Conservation (phyloP, 768 basidiomycete genomes). For the Gloeopeniophorella convolvens region DNA sequence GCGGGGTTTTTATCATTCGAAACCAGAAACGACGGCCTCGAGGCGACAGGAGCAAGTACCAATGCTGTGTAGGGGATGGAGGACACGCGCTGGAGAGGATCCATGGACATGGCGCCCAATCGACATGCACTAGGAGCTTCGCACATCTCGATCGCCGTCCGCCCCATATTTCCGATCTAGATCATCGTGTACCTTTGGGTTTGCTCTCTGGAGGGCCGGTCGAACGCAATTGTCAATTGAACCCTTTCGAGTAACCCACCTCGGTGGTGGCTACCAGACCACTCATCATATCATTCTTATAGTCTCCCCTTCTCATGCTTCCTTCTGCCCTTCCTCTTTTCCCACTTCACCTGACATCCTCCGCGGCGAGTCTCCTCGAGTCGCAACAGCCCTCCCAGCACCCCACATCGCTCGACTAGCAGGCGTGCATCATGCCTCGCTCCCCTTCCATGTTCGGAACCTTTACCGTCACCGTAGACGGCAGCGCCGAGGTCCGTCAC, state of each 20-base stretch:
- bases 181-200: conserved; percentile 12
- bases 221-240: conserved; percentile 20
- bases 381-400: not conserved
- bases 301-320: conserved; percentile 4
- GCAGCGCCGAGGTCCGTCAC: conserved; percentile 1
- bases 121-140: conserved; percentile 1
- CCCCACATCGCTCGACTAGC: not conserved
- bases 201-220: conserved; percentile 7
- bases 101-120: conserved; percentile 13
- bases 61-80: not conserved
- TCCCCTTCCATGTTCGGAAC: conserved; percentile 14
- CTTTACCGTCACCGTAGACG: conserved; percentile 12
- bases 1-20: not conserved
- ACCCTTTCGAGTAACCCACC: conserved; percentile 20
- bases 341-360: not conserved
- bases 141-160: conserved; percentile 17
- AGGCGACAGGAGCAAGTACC: conserved; percentile 3
- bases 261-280: conserved; percentile 20
- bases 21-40: not conserved
- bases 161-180: conserved; percentile 12
- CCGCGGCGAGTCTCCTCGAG: not conserved
- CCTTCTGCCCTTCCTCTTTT: conserved; percentile 6
- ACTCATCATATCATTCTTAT: conserved; percentile 20
- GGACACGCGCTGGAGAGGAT: conserved; percentile 9
- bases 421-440: conserved; percentile 10